Percentiles rank a stretch among this genome's conserved stretches.
phyloP scores from a whole-genome alignment of 2,329 filamentous ascomycete species.

The Aureobasidium namibiae region DNA sequence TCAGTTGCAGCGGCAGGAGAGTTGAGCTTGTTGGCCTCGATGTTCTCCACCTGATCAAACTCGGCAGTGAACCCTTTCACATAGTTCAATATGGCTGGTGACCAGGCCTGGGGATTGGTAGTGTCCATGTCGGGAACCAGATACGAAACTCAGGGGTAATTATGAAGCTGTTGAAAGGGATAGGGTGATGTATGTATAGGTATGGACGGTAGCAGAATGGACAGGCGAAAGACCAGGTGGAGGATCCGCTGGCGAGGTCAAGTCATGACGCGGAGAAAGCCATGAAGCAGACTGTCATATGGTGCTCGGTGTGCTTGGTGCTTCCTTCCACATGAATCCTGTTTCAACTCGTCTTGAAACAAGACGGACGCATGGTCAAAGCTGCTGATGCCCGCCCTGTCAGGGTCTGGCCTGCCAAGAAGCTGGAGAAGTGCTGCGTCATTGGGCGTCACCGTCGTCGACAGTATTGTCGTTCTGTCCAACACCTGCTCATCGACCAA shows the following conservation, averaged over 20 bases:
- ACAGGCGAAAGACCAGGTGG: neutral
- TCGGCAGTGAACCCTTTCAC: neutral
- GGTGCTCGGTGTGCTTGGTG: neutral
- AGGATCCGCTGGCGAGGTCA: neutral
- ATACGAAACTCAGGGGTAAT: neutral
- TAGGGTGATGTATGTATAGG: neutral
- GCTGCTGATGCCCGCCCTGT: neutral
- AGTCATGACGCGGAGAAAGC: neutral
- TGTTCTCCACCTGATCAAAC: neutral
- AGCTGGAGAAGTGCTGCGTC: neutral
- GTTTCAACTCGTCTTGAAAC: neutral
- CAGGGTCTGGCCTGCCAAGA: constrained; percentile 7
- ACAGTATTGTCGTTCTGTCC: neutral
- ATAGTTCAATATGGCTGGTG: constrained; percentile 1
- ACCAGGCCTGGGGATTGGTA: neutral
- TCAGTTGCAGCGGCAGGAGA: neutral
- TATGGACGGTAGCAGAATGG: neutral
- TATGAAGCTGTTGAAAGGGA: neutral
- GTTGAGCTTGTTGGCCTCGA: neutral
- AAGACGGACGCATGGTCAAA: constrained; percentile 1
- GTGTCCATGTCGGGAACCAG: neutral
- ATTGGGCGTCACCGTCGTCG: neutral
- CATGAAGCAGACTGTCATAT: neutral
- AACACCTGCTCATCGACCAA: neutral
- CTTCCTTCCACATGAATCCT: constrained; percentile 6